Conservation (phyloP, 257 asterid species). For the Fraxinus anomala region DNA sequence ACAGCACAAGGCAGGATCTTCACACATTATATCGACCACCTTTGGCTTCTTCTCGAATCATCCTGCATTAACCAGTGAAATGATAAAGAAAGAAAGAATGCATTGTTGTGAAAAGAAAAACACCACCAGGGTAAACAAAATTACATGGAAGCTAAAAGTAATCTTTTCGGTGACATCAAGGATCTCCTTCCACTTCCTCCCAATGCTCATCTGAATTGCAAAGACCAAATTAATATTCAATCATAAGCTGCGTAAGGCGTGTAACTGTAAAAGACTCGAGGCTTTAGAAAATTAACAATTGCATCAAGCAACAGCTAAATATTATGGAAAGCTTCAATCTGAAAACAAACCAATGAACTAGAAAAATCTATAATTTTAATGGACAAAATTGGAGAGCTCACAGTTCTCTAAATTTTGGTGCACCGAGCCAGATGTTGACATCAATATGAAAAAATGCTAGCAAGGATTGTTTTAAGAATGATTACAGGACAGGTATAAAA, state of each 20-base stretch:
- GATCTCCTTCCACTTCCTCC: conserved; percentile 92
- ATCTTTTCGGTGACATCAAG: conserved; percentile 69
- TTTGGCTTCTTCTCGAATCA: conserved; percentile 50
- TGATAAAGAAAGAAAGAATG: not conserved
- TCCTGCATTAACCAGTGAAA: conserved; percentile 53
- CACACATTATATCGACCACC: conserved; percentile 53
- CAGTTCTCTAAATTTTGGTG: not conserved
- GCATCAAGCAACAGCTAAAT: not conserved
- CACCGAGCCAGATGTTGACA: too few relatives aligned
- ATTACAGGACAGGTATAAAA: not conserved
- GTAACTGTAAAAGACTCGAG: not conserved
- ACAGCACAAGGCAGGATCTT: conserved; percentile 19
- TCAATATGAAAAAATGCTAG: too few relatives aligned
- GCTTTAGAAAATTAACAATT: not conserved
- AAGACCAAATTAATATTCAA: conserved; percentile 11
- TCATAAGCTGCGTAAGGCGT: not conserved
- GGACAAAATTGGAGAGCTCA: not conserved
- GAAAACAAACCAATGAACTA: not conserved
- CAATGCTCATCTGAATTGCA: conserved; percentile 72
- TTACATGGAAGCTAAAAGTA: conserved; percentile 68
- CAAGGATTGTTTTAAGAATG: not conserved
- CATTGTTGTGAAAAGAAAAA: not conserved
- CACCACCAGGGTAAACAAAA: conserved; percentile 4
- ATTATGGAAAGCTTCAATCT: not conserved
- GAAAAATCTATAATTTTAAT: not conserved